Evolutionary conservation across 2,329 filamentous ascomycete genomes (phyloP), one percentile per base, ranked within the genome.

Genomic region (Talaromyces piceae): DNA sequence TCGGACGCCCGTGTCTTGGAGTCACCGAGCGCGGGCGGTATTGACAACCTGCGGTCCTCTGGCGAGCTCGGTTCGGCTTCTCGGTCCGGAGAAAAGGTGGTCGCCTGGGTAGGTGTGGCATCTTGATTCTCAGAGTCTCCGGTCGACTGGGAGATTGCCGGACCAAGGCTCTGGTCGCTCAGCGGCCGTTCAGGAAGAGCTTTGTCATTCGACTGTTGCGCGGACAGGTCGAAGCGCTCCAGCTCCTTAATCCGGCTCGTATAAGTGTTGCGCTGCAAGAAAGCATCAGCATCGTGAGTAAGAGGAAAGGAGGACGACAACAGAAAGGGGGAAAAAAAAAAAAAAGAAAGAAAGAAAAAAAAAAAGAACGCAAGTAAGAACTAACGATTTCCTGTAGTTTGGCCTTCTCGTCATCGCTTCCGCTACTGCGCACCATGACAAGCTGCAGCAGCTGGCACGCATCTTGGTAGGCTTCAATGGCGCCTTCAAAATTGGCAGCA

Each of bases 371-470:
- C n/a, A n/a, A n/a, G n/a, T n/a, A n/a, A 39, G 12, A 23, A 80
- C 87, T 80, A 76, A 94, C 88, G 73, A 98, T 97, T 47, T 89
- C 87, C 63, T 96, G 89, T 22, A 98, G 76, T 68, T 97, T 97
- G 41, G 66, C 56, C 58, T 82, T 85, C 67, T 85, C 84, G 63
- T 98, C 93, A 49, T 95, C 90, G 28, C 91, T 84, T 5, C 85
- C 88, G 9, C 84, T 84, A 52, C 89, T 96, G 60, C 88, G 83
- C 52, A 84, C 74, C 73, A 98, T 86, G 4, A 98, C 93, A 62
- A 94, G 84, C 59, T 91, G 86, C 50, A 98, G 73, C 53, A 98
- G 76, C 50, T 84, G 81, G 65, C 93, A 98, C 3, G 94, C 93
- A 70, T 98, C 93, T 9, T 81, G 77, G 66, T 98, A 98, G 12